A percentile compares a stretch with the other conserved stretches of the same genome.
These are phyloP conservation scores for Aspergillus neotritici DNA, from an alignment of 2,329 filamentous ascomycete genomes.

Conservation along the genomic window DNA sequence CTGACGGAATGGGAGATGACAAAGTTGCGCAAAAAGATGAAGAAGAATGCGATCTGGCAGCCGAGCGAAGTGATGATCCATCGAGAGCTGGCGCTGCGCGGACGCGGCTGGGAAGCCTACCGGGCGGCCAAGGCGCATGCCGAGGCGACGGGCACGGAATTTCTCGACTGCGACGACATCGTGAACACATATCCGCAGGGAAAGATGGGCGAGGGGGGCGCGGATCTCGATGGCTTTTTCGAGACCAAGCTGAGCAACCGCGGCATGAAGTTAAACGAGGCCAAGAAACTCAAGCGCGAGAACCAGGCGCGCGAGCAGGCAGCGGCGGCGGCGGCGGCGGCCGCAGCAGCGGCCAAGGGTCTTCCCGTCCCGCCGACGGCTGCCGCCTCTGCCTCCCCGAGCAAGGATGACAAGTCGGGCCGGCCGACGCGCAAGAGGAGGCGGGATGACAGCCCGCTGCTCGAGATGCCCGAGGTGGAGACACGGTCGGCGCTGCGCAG, in stretches of 20 bases:
- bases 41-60: slow-evolving; percentile 65
- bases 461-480: slow-evolving; percentile 12
- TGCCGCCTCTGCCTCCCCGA: no score
- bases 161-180: slow-evolving; percentile 52
- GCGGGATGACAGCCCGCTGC: slow-evolving; percentile 42
- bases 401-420: slow-evolving; percentile 9
- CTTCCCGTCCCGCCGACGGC: neutral
- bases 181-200: slow-evolving; percentile 34
- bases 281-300: slow-evolving; percentile 57
- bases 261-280: slow-evolving; percentile 56
- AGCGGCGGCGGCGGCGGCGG: slow-evolving; percentile 23
- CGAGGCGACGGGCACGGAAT: slow-evolving; percentile 47
- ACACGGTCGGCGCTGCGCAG: slow-evolving; percentile 23
- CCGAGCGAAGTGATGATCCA: slow-evolving; percentile 63
- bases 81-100: slow-evolving; percentile 56
- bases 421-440: slow-evolving; percentile 47
- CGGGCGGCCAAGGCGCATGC: slow-evolving; percentile 47
- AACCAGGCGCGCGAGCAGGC: slow-evolving; percentile 46
- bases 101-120: slow-evolving; percentile 50
- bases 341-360: slow-evolving; percentile 14
- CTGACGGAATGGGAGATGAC: slow-evolving; percentile 65
- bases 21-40: slow-evolving; percentile 61
- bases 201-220: slow-evolving; percentile 37
- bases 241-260: slow-evolving; percentile 53
- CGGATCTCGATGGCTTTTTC: slow-evolving; percentile 34